These are phyloP conservation scores for Globisporangium nodosum DNA, from an alignment of 352 stramenopile species.

Conservation along the genomic window DNA sequence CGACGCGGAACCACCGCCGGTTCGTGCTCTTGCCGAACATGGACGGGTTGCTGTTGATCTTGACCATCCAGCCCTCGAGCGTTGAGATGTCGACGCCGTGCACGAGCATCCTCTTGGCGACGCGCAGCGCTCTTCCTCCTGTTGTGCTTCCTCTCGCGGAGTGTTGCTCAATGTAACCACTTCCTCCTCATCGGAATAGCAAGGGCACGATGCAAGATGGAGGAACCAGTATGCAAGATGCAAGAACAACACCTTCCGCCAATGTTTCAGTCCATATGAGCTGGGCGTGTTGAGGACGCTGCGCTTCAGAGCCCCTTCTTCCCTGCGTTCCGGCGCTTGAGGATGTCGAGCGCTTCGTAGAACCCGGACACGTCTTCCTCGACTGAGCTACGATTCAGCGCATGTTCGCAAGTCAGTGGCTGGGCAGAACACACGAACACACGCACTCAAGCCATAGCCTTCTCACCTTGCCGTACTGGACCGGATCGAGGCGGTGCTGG, in stretches of 20 bases:
- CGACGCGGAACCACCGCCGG: conserved; percentile 75
- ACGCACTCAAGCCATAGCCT: background rate
- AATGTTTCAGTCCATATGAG: too few species aligned
- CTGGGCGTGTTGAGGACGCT: background rate
- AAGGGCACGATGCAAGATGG: too few species aligned
- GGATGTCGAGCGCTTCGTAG: conserved; percentile 70
- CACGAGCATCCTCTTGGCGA: conserved; percentile 24
- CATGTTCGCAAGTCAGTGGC: background rate
- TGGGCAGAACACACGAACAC: background rate
- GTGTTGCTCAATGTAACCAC: too few species aligned
- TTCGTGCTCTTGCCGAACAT: conserved; percentile 76
- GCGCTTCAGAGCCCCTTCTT: conserved; percentile 4
- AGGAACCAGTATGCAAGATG: too few species aligned
- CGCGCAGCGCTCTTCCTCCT: too few species aligned
- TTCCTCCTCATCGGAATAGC: too few species aligned
- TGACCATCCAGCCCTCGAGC: conserved; percentile 82
- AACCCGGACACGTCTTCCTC: conserved; percentile 74
- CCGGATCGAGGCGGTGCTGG: conserved; percentile 5
- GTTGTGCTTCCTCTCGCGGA: too few species aligned
- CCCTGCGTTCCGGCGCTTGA: conserved; percentile 54
- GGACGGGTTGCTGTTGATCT: conserved; percentile 82
- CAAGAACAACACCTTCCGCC: too few species aligned
- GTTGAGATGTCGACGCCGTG: conserved; percentile 80
- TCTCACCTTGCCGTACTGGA: conserved; percentile 32
- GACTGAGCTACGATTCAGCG: conserved; percentile 29